Conservation (phyloP, 2,329 filamentous ascomycete species). For the Talaromyces sp. region DNA sequence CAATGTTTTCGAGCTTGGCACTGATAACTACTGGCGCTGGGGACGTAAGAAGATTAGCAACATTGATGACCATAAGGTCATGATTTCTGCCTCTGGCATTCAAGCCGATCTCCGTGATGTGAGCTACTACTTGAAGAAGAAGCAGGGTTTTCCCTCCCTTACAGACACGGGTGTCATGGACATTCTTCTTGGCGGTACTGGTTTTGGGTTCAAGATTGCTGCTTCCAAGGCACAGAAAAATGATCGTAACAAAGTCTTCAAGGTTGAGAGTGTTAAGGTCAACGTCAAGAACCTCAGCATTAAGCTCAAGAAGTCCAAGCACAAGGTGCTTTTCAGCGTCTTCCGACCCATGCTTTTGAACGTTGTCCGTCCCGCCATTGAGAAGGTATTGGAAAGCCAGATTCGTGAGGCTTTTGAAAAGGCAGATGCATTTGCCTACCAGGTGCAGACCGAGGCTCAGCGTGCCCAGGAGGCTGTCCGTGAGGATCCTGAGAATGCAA, state of each 20-base stretch:
- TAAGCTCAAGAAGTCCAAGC: slow-evolving; percentile 89
- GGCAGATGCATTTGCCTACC: slow-evolving; percentile 67
- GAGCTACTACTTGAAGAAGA: slow-evolving; percentile 91
- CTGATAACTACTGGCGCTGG: slow-evolving; percentile 92
- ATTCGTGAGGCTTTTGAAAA: slow-evolving; percentile 78
- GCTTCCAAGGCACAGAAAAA: slow-evolving; percentile 73
- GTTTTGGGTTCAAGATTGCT: slow-evolving; percentile 88
- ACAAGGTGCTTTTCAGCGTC: slow-evolving; percentile 82
- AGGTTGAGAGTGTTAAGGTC: slow-evolving; percentile 83
- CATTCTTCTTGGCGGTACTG: slow-evolving; percentile 78
- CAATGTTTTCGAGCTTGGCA: slow-evolving; percentile 81
- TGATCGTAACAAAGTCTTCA: slow-evolving; percentile 83
- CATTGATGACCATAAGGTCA: slow-evolving; percentile 74
- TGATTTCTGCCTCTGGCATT: slow-evolving; percentile 80
- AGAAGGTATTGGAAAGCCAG: slow-evolving; percentile 84
- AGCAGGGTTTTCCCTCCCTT: slow-evolving; percentile 85
- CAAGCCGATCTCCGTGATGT: slow-evolving; percentile 91
- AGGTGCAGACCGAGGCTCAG: slow-evolving; percentile 79
- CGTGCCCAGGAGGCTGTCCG: slow-evolving; percentile 63
- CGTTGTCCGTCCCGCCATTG: slow-evolving; percentile 75
- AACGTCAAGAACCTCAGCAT: slow-evolving; percentile 77
- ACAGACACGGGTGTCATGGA: slow-evolving; percentile 86
- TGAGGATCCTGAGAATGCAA: slow-evolving; percentile 66
- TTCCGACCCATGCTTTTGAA: slow-evolving; percentile 86
- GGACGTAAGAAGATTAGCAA: slow-evolving; percentile 82